Base-by-base conservation (phyloP, 2,329 filamentous ascomycete genomes). In the Trichocomaceae sp. region DNA sequence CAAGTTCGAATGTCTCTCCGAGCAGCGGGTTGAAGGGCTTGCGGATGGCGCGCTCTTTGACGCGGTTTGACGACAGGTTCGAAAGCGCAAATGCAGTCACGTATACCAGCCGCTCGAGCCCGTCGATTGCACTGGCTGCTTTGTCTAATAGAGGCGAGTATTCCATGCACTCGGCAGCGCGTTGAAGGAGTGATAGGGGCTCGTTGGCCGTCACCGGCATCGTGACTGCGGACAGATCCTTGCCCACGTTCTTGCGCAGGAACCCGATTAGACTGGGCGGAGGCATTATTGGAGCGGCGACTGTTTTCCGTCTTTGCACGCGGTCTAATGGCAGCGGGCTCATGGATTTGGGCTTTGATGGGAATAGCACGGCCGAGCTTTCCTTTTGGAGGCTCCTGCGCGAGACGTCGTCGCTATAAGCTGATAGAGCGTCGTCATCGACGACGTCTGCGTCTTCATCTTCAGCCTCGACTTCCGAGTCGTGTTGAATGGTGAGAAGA, bases 171-270 rank as follows among this genome's bases (percentile, higher is more conserved):
- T 99, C 93, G 0, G 92, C 87, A 3, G 91, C 81, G 58, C 92
- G 86, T 69, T 99, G 93, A 5, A 97, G 78, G 10, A 95, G 75
- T 0, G 92, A 96, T 1, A 85, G 83, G 0, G 93, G 93, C 68
- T 99, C 93, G 70, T 99, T 99, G 22, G 92, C 86, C 4, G 92
- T 95, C 1, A 96, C 93, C 0, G 93, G 93, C 92, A 97, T 97
- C 47, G 90, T 91, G 61, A 99, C 95, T 2, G 90, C 95, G 57
- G 90, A 96, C 48, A 99, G 77, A 71, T 99, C 93, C 71, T 99
- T 99, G 66, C 93, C 93, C 9, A 97, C 93, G 63, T 99, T 99
- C 72, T 97, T 99, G 62, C 93, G 85, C 31, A 97, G 79, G 69
- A 97, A 96, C 0, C 89, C 88, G 61, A 99, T 96, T 52, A 99